A percentile compares a stretch with the other conserved stretches of the same genome.
These are phyloP conservation scores for Thymus quinquecostatus DNA, from an alignment of 257 asterid genomes.

Conservation along the genomic window DNA sequence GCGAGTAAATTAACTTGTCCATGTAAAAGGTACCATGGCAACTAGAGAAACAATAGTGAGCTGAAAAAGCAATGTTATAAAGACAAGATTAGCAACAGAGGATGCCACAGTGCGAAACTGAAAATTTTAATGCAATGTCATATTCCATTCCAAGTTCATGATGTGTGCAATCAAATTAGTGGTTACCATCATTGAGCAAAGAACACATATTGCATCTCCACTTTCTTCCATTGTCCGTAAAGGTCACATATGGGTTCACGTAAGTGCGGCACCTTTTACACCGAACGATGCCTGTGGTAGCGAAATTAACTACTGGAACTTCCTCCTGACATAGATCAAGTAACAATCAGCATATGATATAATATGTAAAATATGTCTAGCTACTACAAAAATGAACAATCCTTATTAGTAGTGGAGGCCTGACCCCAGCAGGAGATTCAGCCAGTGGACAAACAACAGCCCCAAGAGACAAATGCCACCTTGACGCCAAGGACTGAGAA, in stretches of 20 bases:
- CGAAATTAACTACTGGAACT: slow-evolving; percentile 67
- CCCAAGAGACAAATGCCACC: slow-evolving; percentile 81
- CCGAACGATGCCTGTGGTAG: slow-evolving; percentile 61
- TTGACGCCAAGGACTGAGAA: slow-evolving; percentile 61
- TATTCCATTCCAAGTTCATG: slow-evolving; percentile 16
- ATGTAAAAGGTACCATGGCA: slow-evolving; percentile 12
- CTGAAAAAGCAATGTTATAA: slow-evolving; percentile 2
- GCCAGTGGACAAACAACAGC: slow-evolving; percentile 77
- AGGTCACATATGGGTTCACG: slow-evolving; percentile 67
- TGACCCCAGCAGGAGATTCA: slow-evolving; percentile 66
- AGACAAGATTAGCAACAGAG: slow-evolving; percentile 22
- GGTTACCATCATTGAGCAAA: slow-evolving; percentile 64
- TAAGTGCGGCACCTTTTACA: slow-evolving; percentile 79
- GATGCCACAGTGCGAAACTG: slow-evolving; percentile 1
- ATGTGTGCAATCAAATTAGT: not conserved
- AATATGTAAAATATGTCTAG: slow-evolving; percentile 9
- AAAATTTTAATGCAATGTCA: not conserved
- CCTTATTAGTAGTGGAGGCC: slow-evolving; percentile 34
- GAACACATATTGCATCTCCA: slow-evolving; percentile 85
- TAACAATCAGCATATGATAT: slow-evolving; percentile 26
- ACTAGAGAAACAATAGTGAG: slow-evolving; percentile 4
- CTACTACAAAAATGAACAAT: slow-evolving; percentile 13
- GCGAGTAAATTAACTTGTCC: not conserved
- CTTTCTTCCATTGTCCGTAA: slow-evolving; percentile 69
- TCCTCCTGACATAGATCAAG: slow-evolving; percentile 62